Conservation (phyloP, 2,329 filamentous ascomycete species). For the Tolypocladium paradoxum region DNA sequence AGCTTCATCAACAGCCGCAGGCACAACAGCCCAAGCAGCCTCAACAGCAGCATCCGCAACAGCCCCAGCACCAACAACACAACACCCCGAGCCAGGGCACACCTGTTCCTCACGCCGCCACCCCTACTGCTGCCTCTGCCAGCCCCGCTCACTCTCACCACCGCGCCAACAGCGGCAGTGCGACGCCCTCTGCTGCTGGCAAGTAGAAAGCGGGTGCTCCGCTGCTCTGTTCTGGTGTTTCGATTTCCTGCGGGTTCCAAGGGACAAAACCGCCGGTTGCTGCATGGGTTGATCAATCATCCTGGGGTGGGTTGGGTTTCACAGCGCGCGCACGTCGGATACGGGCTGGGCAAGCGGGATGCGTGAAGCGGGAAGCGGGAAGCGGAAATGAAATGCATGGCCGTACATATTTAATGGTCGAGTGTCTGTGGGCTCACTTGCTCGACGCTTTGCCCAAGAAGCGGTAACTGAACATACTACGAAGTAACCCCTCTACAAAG, state of each 20-base stretch:
- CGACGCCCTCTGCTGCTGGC: conserved; percentile 23
- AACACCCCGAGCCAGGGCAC: neutral
- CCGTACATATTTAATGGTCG: neutral
- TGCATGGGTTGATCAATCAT: neutral
- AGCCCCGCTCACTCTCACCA: conserved; percentile 14
- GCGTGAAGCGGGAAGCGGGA: neutral
- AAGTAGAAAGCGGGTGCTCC: conserved; percentile 6
- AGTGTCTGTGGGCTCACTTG: neutral
- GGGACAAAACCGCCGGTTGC: neutral
- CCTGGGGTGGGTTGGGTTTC: neutral
- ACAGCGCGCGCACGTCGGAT: neutral
- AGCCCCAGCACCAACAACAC: conserved; percentile 7
- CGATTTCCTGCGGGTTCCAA: no score
- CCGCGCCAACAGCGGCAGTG: conserved; percentile 28
- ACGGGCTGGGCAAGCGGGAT: neutral
- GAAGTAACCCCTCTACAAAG: neutral
- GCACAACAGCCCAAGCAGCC: conserved; percentile 7
- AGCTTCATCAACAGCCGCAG: conserved; percentile 8
- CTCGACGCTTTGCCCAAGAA: neutral
- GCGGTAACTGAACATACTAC: neutral
- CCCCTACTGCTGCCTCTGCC: conserved; percentile 4
- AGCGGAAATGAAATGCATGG: neutral
- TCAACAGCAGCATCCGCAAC: conserved; percentile 7
- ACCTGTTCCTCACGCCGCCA: neutral
- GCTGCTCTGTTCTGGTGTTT: neutral